Percentiles rank a stretch among this genome's conserved stretches.
Evolutionary conservation across 441 rosid genomes (phyloP).

Genomic region (Codiaeum variegatum): DNA sequence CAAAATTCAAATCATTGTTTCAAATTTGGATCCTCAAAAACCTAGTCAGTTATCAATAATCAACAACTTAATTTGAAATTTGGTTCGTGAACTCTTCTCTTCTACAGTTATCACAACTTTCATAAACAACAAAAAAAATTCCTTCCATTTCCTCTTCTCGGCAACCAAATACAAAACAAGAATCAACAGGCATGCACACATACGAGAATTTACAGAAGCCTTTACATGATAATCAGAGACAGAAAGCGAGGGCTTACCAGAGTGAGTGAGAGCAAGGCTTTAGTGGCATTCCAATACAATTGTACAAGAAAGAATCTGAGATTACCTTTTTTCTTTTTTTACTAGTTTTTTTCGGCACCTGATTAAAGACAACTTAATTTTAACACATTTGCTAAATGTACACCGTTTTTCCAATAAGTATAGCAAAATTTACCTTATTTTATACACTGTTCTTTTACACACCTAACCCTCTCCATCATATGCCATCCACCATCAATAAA

Average conservation of each 20-base stretch:
- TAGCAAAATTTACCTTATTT: no score
- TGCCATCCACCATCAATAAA: slow-evolving; percentile 36
- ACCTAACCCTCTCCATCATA: background rate
- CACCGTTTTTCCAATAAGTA: no score
- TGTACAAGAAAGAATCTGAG: background rate
- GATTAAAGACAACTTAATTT: no score
- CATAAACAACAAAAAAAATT: background rate
- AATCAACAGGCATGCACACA: background rate
- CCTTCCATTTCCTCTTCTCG: background rate
- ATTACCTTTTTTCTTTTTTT: background rate
- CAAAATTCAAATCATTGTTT: background rate
- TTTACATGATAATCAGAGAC: background rate
- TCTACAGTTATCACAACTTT: background rate
- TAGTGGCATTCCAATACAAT: background rate
- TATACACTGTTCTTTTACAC: no score
- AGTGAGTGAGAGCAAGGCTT: background rate
- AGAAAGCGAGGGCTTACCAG: background rate
- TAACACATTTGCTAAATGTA: no score
- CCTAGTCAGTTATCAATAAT: background rate
- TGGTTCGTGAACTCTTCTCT: background rate
- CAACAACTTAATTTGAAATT: no score
- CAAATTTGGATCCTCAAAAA: background rate
- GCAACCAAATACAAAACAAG: background rate
- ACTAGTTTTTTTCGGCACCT: no score
- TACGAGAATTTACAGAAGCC: background rate